These are phyloP conservation scores for Raphanus raphanistrum DNA, from an alignment of 345 rosid species.

Conservation along the genomic window DNA sequence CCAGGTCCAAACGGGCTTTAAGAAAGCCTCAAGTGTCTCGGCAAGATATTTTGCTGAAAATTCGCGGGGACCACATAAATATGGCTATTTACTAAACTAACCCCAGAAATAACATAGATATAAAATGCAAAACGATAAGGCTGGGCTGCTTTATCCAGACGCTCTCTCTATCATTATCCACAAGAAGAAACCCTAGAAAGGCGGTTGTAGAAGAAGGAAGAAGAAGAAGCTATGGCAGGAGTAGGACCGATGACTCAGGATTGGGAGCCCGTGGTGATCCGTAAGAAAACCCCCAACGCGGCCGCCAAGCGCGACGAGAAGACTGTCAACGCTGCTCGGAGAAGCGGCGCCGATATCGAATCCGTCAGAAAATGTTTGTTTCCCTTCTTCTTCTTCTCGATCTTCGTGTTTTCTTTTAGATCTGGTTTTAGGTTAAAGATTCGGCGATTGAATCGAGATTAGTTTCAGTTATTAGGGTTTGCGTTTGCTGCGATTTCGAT, in stretches of 20 bases:
- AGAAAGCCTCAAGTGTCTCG: background rate
- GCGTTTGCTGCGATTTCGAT: background rate
- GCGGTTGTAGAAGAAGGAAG: slow-evolving; percentile 7
- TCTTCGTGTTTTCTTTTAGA: background rate
- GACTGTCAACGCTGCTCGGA: slow-evolving; percentile 85
- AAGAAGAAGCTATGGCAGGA: slow-evolving; percentile 49
- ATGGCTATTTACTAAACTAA: background rate
- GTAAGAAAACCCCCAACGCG: slow-evolving; percentile 68
- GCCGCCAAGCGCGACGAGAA: slow-evolving; percentile 83
- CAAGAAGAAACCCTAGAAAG: slow-evolving; percentile 24
- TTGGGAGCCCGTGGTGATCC: slow-evolving; percentile 87
- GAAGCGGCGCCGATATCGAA: slow-evolving; percentile 78
- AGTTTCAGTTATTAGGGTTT: slow-evolving; percentile 13
- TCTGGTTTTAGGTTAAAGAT: background rate
- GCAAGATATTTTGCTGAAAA: background rate
- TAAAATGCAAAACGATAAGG: background rate
- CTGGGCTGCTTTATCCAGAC: background rate
- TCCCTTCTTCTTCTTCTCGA: background rate
- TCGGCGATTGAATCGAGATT: slow-evolving; percentile 4
- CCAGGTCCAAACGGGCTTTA: background rate
- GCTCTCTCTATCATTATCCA: background rate
- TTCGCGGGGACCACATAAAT: background rate
- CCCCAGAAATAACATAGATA: slow-evolving; percentile 8
- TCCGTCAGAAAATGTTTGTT: slow-evolving; percentile 65
- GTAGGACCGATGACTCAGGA: slow-evolving; percentile 77